phyloP scores from a whole-genome alignment of 768 basidiomycete genomes.

The Sarcodon sp. region DNA sequence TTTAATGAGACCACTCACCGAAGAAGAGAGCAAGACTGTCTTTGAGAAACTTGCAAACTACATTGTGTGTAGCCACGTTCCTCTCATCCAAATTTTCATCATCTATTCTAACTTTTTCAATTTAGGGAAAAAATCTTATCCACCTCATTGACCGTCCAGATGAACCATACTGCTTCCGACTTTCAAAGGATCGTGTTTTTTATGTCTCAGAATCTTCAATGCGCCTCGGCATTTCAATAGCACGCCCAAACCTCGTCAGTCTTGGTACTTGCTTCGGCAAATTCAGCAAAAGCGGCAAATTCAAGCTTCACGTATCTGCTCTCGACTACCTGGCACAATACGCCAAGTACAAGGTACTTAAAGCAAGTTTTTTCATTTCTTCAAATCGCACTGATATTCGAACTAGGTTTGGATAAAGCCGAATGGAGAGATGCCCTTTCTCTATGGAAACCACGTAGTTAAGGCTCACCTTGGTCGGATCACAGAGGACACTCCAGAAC shows the following conservation, averaged over 20 bases:
- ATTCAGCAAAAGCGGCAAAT: constrained; percentile 94
- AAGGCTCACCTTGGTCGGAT: constrained; percentile 99
- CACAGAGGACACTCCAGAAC: constrained; percentile 97
- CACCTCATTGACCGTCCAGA: constrained; percentile 91
- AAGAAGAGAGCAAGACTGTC: constrained; percentile 93
- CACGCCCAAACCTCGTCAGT: constrained; percentile 83
- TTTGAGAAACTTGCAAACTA: constrained; percentile 98
- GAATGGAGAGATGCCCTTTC: constrained; percentile 98
- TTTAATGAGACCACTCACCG: constrained; percentile 85
- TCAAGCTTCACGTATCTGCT: constrained; percentile 91
- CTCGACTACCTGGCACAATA: constrained; percentile 92
- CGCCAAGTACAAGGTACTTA: constrained; percentile 87
- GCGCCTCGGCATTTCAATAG: constrained; percentile 85
- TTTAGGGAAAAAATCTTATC: constrained; percentile 88
- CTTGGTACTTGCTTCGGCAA: constrained; percentile 97
- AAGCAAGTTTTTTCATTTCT: not conserved
- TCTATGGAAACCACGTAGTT: constrained; percentile 97
- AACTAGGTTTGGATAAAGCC: constrained; percentile 95
- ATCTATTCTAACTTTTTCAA: not conserved
- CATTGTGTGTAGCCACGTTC: constrained; percentile 43
- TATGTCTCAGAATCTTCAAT: constrained; percentile 95
- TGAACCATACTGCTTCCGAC: constrained; percentile 89
- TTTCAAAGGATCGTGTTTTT: constrained; percentile 91
- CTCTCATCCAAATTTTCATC: not conserved
- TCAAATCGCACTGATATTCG: not conserved